Evolutionary conservation across 2,329 filamentous ascomycete species (phyloP), one percentile per base, ranked within the genome.

Genomic region (Blastomyces percursus): DNA sequence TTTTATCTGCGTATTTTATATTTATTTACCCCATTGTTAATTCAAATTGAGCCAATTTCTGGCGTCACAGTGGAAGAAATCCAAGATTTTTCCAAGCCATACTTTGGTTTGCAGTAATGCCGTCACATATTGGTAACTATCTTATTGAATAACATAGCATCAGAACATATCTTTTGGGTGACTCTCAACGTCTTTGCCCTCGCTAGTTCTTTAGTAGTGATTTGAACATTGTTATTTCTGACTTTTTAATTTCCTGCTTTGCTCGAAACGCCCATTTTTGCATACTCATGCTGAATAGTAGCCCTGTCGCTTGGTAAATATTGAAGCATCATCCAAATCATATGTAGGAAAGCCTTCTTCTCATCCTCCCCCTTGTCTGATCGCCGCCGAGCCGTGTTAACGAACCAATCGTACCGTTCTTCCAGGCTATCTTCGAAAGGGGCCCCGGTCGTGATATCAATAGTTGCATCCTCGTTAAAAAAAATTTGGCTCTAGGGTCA

Each of bases 221-320:
- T 32, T 32, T 32, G 30, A 32, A 6, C 30, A 30, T 12, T 32
- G 38, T 42, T 24, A 42, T 42, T 16, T 42, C 11, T 42, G 27
- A 30, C 27, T 16, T 7, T 19, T 19, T n/a, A 16, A 44, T 44
- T 16, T 6, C 48, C 21, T 16, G 21, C 21, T 63, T 65, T 3
- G 61, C 59, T 60, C 61, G 61, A 55, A 65, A 59, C 3, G n/a
- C 64, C 64, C 62, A 65, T 64, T 61, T 64, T 55, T 64, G 64
- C 62, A 65, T 65, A 65, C 40, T 63, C 61, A 64, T 65, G 62
- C 46, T 61, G 58, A 57, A 65, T 65, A 24, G 61, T 65, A 56
- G 62, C 51, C 62, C 64, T 63, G n/a, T 64, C 40, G 2, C 59
- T 54, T 35, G 64, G 62, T 56, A 55, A 35, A 60, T 65, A 65